Evolutionary conservation across 371 early-diverging fungal species (phyloP).

Genomic region (Parasitella parasitica): DNA sequence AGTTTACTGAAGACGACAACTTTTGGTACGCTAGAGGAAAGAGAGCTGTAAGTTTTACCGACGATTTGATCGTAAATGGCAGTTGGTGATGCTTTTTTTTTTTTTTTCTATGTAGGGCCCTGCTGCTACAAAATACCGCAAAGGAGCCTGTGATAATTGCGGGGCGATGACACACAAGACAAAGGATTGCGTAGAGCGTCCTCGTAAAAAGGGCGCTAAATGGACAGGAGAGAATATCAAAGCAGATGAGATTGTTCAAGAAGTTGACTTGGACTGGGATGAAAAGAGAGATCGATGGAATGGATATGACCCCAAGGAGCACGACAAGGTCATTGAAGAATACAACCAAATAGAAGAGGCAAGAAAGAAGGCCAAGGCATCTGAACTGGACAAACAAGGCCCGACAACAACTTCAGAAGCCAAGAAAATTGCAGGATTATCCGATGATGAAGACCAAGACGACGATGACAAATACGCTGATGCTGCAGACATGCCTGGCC

Average conservation of each 20-base stretch:
- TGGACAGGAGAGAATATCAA: constrained; percentile 85
- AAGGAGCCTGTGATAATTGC: constrained; percentile 96
- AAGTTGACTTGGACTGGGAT: constrained; percentile 87
- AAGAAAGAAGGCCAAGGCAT: constrained; percentile 78
- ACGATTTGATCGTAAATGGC: background rate
- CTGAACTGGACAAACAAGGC: constrained; percentile 71
- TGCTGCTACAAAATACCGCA: constrained; percentile 88
- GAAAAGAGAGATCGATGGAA: constrained; percentile 98
- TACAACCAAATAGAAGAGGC: constrained; percentile 92
- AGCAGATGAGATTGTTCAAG: constrained; percentile 82
- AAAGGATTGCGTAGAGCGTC: constrained; percentile 93
- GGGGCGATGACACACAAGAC: constrained; percentile 95
- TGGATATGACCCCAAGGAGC: constrained; percentile 91
- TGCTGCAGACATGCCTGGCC: constrained; percentile 85
- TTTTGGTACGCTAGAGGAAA: constrained; percentile 87
- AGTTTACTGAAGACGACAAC: constrained; percentile 49
- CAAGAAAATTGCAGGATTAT: constrained; percentile 54
- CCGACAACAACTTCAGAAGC: constrained; percentile 54
- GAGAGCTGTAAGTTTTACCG: constrained; percentile 53
- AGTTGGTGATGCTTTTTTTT: background rate
- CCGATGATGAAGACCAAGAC: constrained; percentile 71
- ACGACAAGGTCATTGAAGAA: constrained; percentile 77
- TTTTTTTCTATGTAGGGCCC: constrained; percentile 49
- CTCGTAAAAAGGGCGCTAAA: constrained; percentile 86
- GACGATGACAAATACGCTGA: constrained; percentile 95